Base-by-base conservation (phyloP, 2,329 filamentous ascomycete genomes). In the Aplosporella prunicola region DNA sequence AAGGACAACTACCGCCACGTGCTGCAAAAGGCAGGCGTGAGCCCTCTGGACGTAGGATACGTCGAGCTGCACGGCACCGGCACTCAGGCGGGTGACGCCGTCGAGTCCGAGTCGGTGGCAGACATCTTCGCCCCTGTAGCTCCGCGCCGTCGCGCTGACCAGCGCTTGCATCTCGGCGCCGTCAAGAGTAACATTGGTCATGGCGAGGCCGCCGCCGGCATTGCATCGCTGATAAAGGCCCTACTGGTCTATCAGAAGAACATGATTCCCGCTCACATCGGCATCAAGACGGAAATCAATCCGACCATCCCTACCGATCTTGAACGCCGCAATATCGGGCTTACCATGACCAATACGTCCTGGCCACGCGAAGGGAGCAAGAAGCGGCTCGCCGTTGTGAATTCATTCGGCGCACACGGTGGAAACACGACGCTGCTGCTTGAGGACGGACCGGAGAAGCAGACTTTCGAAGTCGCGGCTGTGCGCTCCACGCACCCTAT, bases 271-370 rank as follows among this genome's bases (percentile, higher is more conserved):
- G 77, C 75, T 0, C 79, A 84, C 43, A 66, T 74, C 15, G 78
- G 79, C 9, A 81, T 84, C 61, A 82, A 82, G 57, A 66, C 60
- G 3, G 63, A 67, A 45, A 74, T 81, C 46, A 80, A 80, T 56
- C 67, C 67, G 47, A 68, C 62, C 1, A 76, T 78, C 47, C 74
- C 76, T 0, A 60, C 60, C 16, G 73, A 80, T 43, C 56, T 81
- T 1, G 60, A 62, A 1, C 60, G 68, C n/a, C 66, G 76, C 20
- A 74, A 75, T 24, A 66, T 79, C 27, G 66, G 71, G 46, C 78
- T 81, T 46, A 68, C 74, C 2, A 66, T 71, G 43, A 61, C 75
- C 45, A 52, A 65, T 33, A 71, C 51, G 0, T 45, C 55, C 1
- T 68, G 65, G 56, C n/a, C 34, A 17, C 35, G 29, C 17, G 24